Percentiles rank a stretch among this genome's conserved stretches.
Conservation (phyloP, 169 alveolate species). For the Eimeria sp. region DNA sequence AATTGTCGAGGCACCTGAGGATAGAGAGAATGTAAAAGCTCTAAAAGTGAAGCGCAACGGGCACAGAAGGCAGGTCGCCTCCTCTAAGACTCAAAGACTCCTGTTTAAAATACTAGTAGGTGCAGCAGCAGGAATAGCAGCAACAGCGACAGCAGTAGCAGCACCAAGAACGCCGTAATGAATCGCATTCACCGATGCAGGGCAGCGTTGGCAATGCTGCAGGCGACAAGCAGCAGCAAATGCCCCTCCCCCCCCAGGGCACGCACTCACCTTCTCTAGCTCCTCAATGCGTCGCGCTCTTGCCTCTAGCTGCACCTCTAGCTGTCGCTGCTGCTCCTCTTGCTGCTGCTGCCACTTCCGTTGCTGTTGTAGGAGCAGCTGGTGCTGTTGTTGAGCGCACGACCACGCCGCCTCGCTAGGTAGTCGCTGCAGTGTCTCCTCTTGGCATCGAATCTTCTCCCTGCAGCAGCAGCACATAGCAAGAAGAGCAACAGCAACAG, state of each 20-base stretch:
- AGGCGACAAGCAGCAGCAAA: not conserved
- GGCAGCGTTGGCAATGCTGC: not conserved
- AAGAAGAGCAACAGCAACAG: not conserved
- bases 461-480: constrained; percentile 32
- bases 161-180: not conserved
- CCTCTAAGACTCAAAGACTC: not conserved
- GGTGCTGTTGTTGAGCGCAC: constrained; percentile 74
- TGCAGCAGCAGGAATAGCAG: not conserved
- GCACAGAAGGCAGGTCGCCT: not conserved
- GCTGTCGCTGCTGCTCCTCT: constrained; percentile 48
- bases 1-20: not conserved
- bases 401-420: constrained; percentile 71
- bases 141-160: not conserved
- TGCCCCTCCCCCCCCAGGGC: not conserved
- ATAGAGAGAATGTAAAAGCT: not conserved
- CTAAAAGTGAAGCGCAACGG: not conserved
- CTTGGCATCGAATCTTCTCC: constrained; percentile 69
- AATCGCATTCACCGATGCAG: not conserved
- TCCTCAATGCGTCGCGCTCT: constrained; percentile 40
- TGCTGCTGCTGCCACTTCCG: constrained; percentile 73
- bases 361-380: constrained; percentile 49
- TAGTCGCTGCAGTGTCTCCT: constrained; percentile 68
- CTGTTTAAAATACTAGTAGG: not conserved
- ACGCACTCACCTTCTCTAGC: constrained; percentile 27
- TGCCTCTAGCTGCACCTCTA: constrained; percentile 41